Conservation (phyloP, 441 rosid species). For the Eruca vesicaria region DNA sequence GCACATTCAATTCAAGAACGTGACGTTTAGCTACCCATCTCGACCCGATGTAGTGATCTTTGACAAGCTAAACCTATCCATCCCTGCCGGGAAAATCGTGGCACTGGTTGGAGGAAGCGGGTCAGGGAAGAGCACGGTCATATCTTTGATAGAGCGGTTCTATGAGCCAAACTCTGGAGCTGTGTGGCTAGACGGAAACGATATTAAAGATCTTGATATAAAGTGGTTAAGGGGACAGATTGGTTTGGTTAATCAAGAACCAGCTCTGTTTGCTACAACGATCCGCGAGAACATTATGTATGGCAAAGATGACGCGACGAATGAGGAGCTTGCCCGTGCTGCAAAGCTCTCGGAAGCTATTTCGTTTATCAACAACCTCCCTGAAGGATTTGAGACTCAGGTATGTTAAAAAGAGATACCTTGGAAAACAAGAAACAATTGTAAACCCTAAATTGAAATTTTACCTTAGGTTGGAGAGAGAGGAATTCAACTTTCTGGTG, state of each 20-base stretch:
- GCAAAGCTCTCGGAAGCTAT: constrained; percentile 91
- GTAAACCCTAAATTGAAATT: neutral
- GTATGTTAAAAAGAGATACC: constrained; percentile 34
- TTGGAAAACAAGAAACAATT: neutral
- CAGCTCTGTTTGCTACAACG: constrained; percentile 83
- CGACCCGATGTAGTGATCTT: constrained; percentile 75
- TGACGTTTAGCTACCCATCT: constrained; percentile 76
- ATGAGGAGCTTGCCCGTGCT: constrained; percentile 67
- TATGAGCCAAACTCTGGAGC: constrained; percentile 76
- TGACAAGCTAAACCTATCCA: constrained; percentile 48
- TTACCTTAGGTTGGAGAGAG: constrained; percentile 77
- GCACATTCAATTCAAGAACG: constrained; percentile 70
- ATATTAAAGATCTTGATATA: constrained; percentile 64
- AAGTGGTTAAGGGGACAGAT: constrained; percentile 88
- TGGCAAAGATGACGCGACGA: constrained; percentile 79
- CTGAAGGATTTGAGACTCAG: constrained; percentile 94
- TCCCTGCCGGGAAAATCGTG: constrained; percentile 76
- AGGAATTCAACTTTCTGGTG: constrained; percentile 89
- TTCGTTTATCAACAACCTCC: constrained; percentile 82
- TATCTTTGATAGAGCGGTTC: constrained; percentile 87
- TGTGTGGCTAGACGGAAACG: constrained; percentile 61
- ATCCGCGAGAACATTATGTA: constrained; percentile 89
- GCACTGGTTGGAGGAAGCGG: constrained; percentile 98
- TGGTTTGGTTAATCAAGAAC: constrained; percentile 95
- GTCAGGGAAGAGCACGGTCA: constrained; percentile 89